Conservation (phyloP, 495 filamentous ascomycete species). For the Aspergillus mulundensis region DNA sequence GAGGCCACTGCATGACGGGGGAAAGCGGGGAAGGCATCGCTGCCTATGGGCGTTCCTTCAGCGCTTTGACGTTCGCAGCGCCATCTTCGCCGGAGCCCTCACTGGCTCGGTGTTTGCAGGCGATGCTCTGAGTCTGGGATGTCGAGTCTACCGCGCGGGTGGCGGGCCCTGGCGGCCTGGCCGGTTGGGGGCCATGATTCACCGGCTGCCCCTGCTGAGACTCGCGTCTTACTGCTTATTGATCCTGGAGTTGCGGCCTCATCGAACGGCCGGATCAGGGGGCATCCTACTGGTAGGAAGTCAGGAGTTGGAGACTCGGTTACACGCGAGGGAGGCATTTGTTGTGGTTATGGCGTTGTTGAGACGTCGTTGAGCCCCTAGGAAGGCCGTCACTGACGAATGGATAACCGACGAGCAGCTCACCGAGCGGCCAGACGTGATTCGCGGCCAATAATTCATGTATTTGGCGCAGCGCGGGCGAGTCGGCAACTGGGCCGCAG, state of each 20-base stretch:
- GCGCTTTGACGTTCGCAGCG: slow-evolving; percentile 4
- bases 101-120: slow-evolving; percentile 6
- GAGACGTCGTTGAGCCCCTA: neutral
- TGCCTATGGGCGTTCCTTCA: slow-evolving; percentile 3
- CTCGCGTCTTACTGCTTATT: neutral
- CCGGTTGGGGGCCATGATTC: neutral
- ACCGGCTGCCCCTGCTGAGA: neutral
- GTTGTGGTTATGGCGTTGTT: too few species aligned
- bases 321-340: too few species aligned
- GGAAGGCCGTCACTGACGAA: too few species aligned
- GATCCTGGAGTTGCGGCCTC: neutral
- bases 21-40: neutral
- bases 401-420: neutral
- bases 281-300: neutral
- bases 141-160: neutral
- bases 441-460: slow-evolving; percentile 6
- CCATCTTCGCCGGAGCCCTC: neutral
- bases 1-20: neutral
- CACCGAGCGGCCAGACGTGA: neutral
- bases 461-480: neutral
- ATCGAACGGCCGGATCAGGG: neutral
- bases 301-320: neutral
- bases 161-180: neutral
- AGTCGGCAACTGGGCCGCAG: slow-evolving; percentile 5
- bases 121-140: neutral